These are phyloP conservation scores for Nakazawaea laoshanensis DNA, from an alignment of 805 yeast genomes.

Conservation along the genomic window DNA sequence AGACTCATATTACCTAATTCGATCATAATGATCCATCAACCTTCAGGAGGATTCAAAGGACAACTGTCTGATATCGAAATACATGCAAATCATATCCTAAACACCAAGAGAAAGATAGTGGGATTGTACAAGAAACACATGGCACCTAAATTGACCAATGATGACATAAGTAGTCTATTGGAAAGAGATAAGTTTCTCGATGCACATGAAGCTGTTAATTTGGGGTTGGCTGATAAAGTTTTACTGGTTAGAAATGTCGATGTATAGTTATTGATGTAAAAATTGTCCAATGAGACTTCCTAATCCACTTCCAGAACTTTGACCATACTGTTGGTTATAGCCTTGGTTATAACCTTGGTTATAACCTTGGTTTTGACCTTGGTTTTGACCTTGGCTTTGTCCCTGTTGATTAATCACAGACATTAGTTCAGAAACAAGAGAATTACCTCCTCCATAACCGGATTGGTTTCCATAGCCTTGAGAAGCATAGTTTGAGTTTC, in stretches of 20 bases:
- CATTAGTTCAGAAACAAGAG: no score
- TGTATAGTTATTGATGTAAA: not conserved
- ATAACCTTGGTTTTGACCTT: not conserved
- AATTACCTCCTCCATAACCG: no score
- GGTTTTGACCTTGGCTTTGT: not conserved
- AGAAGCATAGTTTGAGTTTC: no score
- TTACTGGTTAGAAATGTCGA: conserved; percentile 13
- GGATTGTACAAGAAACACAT: conserved; percentile 20
- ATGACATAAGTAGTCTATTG: conserved; percentile 14
- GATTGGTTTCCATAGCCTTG: no score
- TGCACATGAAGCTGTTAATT: conserved; percentile 21
- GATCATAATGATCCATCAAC: conserved; percentile 25
- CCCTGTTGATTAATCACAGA: no score
- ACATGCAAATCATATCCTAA: conserved; percentile 23
- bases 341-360: not conserved
- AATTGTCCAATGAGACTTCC: conserved; percentile 1
- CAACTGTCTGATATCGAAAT: conserved; percentile 24
- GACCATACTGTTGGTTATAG: not conserved
- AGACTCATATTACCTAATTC: conserved; percentile 23
- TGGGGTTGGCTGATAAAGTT: conserved; percentile 24
- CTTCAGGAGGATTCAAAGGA: conserved; percentile 22
- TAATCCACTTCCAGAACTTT: not conserved
- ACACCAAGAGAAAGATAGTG: conserved; percentile 20
- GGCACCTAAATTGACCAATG: conserved; percentile 12
- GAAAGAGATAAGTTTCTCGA: conserved; percentile 18